A percentile compares a stretch with the other conserved stretches of the same genome.
Conservation (phyloP, 306 rosid species). For the Adenanthera pavonina region DNA sequence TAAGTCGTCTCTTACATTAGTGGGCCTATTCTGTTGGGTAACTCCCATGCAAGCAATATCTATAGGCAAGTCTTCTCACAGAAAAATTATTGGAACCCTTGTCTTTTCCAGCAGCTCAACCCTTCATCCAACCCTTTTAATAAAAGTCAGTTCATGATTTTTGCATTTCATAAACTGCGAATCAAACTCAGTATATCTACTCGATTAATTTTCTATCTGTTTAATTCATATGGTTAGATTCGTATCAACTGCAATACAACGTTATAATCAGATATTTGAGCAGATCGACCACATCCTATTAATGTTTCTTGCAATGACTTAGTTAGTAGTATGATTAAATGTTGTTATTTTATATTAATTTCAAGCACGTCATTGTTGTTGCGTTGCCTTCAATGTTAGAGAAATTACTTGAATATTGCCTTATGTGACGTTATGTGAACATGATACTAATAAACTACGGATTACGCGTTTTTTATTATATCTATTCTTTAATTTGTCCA, state of each 20-base stretch:
- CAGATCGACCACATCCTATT: background rate
- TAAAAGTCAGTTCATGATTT: background rate
- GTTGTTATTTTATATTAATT: background rate
- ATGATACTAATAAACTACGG: background rate
- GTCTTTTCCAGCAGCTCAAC: background rate
- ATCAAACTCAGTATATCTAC: background rate
- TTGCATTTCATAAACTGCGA: background rate
- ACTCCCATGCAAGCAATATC: background rate
- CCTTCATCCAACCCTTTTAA: background rate
- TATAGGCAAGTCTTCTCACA: conserved; percentile 8
- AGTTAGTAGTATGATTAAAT: background rate
- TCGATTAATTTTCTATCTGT: background rate
- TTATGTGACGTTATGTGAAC: background rate
- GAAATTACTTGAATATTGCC: background rate
- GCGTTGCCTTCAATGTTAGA: background rate
- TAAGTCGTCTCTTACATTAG: background rate
- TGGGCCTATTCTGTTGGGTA: conserved; percentile 17
- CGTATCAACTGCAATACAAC: background rate
- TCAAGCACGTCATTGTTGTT: background rate
- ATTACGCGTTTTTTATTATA: background rate
- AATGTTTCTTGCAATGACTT: background rate
- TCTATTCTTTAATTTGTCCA: background rate
- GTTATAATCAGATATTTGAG: background rate
- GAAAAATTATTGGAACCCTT: background rate
- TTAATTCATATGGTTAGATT: background rate